Evolutionary conservation across 495 filamentous ascomycete species (phyloP), one percentile per base, ranked within the genome.

Genomic region (Aspergillus panamensis): DNA sequence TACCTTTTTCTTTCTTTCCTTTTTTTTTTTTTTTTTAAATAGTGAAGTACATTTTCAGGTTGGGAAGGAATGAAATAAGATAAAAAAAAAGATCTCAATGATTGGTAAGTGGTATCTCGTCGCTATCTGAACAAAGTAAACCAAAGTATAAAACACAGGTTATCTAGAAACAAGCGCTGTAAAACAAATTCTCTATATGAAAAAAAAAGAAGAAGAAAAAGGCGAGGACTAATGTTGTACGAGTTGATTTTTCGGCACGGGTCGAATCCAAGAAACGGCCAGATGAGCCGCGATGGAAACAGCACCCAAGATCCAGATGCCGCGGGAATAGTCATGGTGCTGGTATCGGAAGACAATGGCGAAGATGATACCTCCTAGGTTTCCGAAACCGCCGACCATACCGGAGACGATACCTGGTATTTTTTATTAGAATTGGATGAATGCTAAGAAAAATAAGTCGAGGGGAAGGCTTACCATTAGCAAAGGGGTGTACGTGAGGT

Each of bases 361-460:
- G 68, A 95, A 96, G 55, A 94, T 77, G 37, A 96, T 86, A 17
- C 92, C 92, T 1, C 92, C 92, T 6, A 96, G 64, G 60, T 96
- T 96, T 2, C 92, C 92, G 12, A 83, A 75, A 0, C 87, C 91
- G 8, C 92, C 92, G 12, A 90, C 87, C 44, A 86, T 69, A 16
- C 92, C 91, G 10, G 85, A 87, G 19, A 96, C 77, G 53, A 95
- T 82, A 49, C 82, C 80, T 83, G 76, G 59, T 3, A 76, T 74
- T 17, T 8, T 45, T 58, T 59, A 33, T 62, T 57, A 54, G 60
- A 55, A 16, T 30, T 29, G 8, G 4, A 14, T 51, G 5, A 10
- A 10, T 48, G 2, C 6, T n/a, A 16, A 51, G 13, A 33, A 29
- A 20, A 20, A 12, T 17, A 10, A 21, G 48, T 17, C 47, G 17